A percentile compares a stretch with the other conserved stretches of the same genome.
Conservation (phyloP, 306 rosid genomes). For the Nissolia schottii region DNA sequence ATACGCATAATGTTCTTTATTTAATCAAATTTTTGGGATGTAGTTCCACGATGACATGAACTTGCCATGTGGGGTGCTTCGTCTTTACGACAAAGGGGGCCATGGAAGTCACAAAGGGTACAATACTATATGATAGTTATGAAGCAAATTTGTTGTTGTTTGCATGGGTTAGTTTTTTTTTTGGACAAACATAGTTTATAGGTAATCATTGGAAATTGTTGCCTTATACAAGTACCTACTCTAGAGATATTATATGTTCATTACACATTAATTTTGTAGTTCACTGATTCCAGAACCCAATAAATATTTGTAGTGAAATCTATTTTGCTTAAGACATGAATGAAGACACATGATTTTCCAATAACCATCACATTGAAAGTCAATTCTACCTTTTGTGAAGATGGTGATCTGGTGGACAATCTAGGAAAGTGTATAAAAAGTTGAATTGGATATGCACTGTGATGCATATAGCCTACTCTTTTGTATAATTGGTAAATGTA, state of each 20-base stretch:
- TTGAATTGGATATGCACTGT: neutral
- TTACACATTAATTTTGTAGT: neutral
- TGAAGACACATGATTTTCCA: neutral
- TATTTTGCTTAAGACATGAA: neutral
- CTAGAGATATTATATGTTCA: conserved; percentile 6
- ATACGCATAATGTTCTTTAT: neutral
- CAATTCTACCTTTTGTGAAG: neutral
- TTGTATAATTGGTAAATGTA: neutral
- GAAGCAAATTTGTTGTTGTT: conserved; percentile 4
- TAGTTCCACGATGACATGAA: conserved; percentile 89
- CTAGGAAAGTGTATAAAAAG: conserved; percentile 1
- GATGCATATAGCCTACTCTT: neutral
- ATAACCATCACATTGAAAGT: neutral
- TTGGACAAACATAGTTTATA: conserved; percentile 8
- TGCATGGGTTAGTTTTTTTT: neutral
- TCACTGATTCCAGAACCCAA: neutral
- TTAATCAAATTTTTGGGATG: conserved; percentile 4
- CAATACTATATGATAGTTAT: neutral
- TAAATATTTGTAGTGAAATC: neutral
- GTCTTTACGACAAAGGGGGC: conserved; percentile 75
- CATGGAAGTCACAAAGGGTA: conserved; percentile 91
- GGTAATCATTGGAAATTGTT: neutral
- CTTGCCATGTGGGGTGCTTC: conserved; percentile 93
- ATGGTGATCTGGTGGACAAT: neutral
- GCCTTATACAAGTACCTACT: neutral